Evolutionary conservation across 2,329 filamentous ascomycete genomes (phyloP).

Genomic region (Nannizzia gypsea): DNA sequence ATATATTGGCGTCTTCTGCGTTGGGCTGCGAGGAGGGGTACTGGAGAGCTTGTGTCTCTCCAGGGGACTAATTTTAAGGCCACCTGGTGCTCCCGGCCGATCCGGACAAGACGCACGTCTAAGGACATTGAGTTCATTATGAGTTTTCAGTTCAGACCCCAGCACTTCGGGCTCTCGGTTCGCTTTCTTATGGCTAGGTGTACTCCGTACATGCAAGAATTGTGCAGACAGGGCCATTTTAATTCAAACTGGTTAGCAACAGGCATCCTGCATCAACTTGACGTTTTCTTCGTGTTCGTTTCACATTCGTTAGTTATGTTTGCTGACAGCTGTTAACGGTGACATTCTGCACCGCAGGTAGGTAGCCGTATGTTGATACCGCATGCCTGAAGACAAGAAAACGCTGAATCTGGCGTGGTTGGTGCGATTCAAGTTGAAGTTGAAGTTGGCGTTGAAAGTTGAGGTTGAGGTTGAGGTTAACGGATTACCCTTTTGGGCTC

Average conservation of each 20-base stretch:
- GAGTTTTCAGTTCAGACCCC: background rate
- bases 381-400: too few relatives aligned
- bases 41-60: too few relatives aligned
- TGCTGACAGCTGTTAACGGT: background rate
- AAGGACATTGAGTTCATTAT: background rate
- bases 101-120: background rate
- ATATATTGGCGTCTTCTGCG: too few relatives aligned
- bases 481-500: background rate
- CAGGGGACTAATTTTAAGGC: background rate
- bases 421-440: background rate
- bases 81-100: background rate
- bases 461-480: background rate
- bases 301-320: background rate
- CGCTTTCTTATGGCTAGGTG: background rate
- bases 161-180: background rate
- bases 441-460: background rate
- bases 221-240: background rate
- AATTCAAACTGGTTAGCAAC: background rate
- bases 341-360: background rate
- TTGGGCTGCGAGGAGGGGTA: background rate
- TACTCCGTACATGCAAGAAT: background rate
- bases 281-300: background rate
- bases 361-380: too few relatives aligned
- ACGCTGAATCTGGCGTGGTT: background rate
- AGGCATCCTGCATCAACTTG: background rate